These are phyloP conservation scores for Echium plantagineum DNA, from an alignment of 257 asterid genomes.

Conservation along the genomic window DNA sequence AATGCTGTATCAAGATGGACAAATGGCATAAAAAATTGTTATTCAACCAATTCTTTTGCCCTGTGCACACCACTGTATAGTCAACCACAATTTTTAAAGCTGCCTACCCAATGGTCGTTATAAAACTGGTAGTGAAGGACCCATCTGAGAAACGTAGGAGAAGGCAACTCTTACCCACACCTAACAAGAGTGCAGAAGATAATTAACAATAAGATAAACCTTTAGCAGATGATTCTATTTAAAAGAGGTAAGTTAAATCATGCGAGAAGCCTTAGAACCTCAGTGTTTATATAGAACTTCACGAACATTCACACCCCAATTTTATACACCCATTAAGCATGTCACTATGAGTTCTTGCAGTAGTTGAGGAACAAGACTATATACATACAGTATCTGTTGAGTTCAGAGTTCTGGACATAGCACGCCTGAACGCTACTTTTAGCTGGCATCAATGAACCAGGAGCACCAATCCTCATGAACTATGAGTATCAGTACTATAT, in stretches of 20 bases:
- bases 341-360: neutral
- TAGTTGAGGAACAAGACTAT: neutral
- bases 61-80: neutral
- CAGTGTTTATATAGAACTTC: neutral
- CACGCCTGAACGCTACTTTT: neutral
- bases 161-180: constrained; percentile 92
- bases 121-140: constrained; percentile 97
- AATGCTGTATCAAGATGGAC: constrained; percentile 15
- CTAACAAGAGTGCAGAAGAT: neutral
- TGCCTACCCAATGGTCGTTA: constrained; percentile 43
- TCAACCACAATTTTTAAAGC: neutral
- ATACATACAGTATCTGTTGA: too few species aligned
- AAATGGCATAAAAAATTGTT: neutral
- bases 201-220: neutral
- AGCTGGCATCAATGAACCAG: neutral
- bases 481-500: too few species aligned
- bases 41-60: neutral
- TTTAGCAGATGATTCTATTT: neutral
- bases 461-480: neutral
- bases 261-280: neutral
- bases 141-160: constrained; percentile 97
- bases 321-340: neutral
- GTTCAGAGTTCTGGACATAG: neutral
- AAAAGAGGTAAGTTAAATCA: neutral
- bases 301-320: neutral